These are phyloP conservation scores for Alisma plantagoaquatica DNA, from an alignment of 106 monocot genomes.

Conservation along the genomic window DNA sequence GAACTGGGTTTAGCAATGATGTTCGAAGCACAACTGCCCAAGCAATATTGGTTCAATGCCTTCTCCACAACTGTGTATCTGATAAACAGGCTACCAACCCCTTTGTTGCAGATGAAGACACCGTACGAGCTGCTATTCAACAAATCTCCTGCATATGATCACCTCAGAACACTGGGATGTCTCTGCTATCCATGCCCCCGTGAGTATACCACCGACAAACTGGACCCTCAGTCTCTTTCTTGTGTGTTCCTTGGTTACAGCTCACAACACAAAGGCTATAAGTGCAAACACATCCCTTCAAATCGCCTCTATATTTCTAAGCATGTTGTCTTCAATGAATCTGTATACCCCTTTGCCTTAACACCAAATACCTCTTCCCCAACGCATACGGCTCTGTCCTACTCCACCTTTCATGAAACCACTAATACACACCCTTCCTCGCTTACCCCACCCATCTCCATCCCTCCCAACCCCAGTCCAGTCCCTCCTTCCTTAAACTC, in stretches of 20 bases:
- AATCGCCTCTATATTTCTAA: background rate
- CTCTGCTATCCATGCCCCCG: background rate
- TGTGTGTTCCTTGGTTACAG: slow-evolving; percentile 10
- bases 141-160: background rate
- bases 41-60: background rate
- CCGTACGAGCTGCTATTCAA: background rate
- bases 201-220: background rate
- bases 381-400: background rate
- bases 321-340: slow-evolving; percentile 6
- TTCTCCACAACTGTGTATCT: slow-evolving; percentile 1
- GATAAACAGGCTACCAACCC: slow-evolving; percentile 1
- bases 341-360: background rate
- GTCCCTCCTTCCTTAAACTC: background rate
- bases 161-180: background rate
- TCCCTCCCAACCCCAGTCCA: background rate
- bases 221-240: background rate
- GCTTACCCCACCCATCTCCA: background rate
- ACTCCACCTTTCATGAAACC: background rate
- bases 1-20: slow-evolving; percentile 4
- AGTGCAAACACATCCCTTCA: background rate
- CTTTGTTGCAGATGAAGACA: background rate
- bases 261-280: slow-evolving; percentile 1
- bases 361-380: background rate
- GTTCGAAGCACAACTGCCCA: background rate
- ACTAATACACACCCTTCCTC: no score